Evolutionary conservation across 1,139 yeast genomes (phyloP).

Genomic region (Pichia terricola): DNA sequence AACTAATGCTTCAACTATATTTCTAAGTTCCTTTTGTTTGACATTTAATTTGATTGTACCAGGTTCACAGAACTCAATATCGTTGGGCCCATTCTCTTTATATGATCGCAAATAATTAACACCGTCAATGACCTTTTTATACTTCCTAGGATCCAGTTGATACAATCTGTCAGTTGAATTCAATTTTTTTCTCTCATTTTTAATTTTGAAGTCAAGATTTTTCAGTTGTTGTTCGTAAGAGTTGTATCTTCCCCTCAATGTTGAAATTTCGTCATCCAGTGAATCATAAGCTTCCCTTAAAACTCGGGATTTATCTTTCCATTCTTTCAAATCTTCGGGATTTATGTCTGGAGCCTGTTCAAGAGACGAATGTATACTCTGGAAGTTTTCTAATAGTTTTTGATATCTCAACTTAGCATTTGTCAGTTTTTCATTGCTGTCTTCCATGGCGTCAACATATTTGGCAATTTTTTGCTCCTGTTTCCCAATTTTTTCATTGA

Average conservation of each 20-base stretch:
- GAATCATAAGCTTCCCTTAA: constrained; percentile 12
- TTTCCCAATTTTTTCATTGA: constrained; percentile 19
- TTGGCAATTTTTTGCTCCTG: constrained; percentile 10
- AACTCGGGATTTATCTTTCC: constrained; percentile 13
- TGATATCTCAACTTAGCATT: constrained; percentile 20
- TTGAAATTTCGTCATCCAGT: constrained; percentile 4
- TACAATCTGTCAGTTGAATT: constrained; percentile 44
- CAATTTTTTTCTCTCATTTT: constrained; percentile 25
- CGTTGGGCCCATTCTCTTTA: constrained; percentile 2
- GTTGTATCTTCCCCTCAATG: constrained; percentile 1
- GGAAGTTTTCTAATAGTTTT: constrained; percentile 7
- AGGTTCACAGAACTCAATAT: constrained; percentile 39
- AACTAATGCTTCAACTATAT: constrained; percentile 49
- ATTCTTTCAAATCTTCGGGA: constrained; percentile 14
- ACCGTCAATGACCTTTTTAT: constrained; percentile 28
- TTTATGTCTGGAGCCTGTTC: background rate
- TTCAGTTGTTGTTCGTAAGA: constrained; percentile 4
- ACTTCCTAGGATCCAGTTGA: constrained; percentile 24
- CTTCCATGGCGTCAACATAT: constrained; percentile 18
- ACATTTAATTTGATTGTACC: constrained; percentile 63
- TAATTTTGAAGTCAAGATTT: constrained; percentile 8
- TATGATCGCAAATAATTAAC: constrained; percentile 29
- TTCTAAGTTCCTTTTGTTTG: constrained; percentile 37
- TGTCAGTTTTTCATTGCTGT: constrained; percentile 22
- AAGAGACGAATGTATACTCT: too few species aligned